A percentile compares a stretch with the other conserved stretches of the same genome.
These are phyloP conservation scores for Thielaviopsis euricoi DNA, from an alignment of 2,329 filamentous ascomycete species.

Conservation along the genomic window DNA sequence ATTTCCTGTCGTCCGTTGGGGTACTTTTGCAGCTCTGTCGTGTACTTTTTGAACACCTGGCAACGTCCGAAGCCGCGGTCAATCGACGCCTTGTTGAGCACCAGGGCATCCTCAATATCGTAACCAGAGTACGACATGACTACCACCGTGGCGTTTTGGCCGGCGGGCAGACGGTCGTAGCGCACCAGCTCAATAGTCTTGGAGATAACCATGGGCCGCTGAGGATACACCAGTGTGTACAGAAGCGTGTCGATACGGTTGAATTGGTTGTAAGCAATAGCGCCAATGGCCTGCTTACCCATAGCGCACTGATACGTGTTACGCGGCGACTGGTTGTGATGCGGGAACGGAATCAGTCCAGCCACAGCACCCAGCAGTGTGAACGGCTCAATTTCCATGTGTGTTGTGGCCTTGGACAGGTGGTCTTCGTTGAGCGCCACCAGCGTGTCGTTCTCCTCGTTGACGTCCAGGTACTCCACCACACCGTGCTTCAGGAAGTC, in stretches of 20 bases:
- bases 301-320: constrained; percentile 93
- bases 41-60: constrained; percentile 94
- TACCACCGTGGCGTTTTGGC: constrained; percentile 91
- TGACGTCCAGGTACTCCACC: constrained; percentile 93
- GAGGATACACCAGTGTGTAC: constrained; percentile 93
- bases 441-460: constrained; percentile 93
- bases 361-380: constrained; percentile 91
- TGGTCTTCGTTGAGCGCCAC: constrained; percentile 81
- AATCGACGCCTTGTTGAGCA: constrained; percentile 88
- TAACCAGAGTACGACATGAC: constrained; percentile 99
- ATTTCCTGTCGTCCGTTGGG: constrained; percentile 59
- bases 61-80: constrained; percentile 93
- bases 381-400: constrained; percentile 95
- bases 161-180: constrained; percentile 92
- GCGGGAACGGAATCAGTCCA: constrained; percentile 90
- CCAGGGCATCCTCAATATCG: constrained; percentile 96
- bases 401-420: constrained; percentile 69
- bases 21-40: constrained; percentile 73
- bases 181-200: constrained; percentile 93
- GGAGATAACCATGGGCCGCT: constrained; percentile 93
- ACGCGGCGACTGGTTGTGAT: constrained; percentile 96
- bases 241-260: constrained; percentile 90
- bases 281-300: constrained; percentile 90
- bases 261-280: constrained; percentile 95
- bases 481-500: constrained; percentile 82